Evolutionary conservation across 306 rosid species (phyloP).

Genomic region (Calophaca sinica): DNA sequence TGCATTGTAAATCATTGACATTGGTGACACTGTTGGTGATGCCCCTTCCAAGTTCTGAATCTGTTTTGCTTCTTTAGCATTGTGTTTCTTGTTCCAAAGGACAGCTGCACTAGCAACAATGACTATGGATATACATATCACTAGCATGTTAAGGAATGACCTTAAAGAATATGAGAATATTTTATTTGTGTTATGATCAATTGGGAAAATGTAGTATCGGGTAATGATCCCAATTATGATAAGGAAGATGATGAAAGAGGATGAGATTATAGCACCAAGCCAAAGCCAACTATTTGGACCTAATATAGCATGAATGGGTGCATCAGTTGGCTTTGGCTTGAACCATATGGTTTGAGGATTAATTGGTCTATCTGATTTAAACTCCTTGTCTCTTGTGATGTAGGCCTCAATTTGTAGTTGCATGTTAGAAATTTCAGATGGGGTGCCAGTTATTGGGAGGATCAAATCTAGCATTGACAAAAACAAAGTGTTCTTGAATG

Average conservation of each 20-base stretch:
- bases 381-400: slow-evolving; percentile 68
- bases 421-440: slow-evolving; percentile 49
- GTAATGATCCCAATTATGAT: slow-evolving; percentile 59
- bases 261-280: slow-evolving; percentile 68
- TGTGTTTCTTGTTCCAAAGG: slow-evolving; percentile 59
- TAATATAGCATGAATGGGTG: slow-evolving; percentile 59
- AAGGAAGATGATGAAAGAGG: slow-evolving; percentile 68
- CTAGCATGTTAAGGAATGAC: slow-evolving; percentile 59
- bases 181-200: slow-evolving; percentile 64
- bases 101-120: slow-evolving; percentile 52
- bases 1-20: slow-evolving; percentile 44
- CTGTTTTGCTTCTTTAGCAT: slow-evolving; percentile 41
- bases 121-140: slow-evolving; percentile 58
- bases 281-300: slow-evolving; percentile 81
- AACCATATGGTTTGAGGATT: slow-evolving; percentile 50
- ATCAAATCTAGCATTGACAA: slow-evolving; percentile 72
- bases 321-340: slow-evolving; percentile 62
- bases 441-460: slow-evolving; percentile 59
- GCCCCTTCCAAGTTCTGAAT: slow-evolving; percentile 44
- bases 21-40: slow-evolving; percentile 55
- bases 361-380: slow-evolving; percentile 24
- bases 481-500: slow-evolving; percentile 56
- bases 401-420: slow-evolving; percentile 71
- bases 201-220: slow-evolving; percentile 69
- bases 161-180: slow-evolving; percentile 49